These are phyloP conservation scores for Alternaria arborescens DNA, from an alignment of 2,329 filamentous ascomycete genomes.

Conservation along the genomic window DNA sequence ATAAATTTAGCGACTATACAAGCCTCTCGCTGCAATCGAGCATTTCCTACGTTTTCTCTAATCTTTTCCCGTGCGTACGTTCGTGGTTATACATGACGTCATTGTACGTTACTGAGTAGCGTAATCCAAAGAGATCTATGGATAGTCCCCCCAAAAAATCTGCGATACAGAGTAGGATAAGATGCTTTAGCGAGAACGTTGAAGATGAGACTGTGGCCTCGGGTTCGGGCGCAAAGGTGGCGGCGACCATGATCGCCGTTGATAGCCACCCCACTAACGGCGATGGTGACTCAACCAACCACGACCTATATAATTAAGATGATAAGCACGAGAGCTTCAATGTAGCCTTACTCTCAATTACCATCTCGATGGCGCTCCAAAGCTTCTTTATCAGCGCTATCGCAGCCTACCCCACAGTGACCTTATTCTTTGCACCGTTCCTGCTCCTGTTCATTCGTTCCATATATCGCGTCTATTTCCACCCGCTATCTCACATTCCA, in stretches of 20 bases:
- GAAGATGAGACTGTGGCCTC: not conserved
- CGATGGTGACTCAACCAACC: slow-evolving; percentile 23
- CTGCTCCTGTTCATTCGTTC: slow-evolving; percentile 22
- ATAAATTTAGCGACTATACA: no score
- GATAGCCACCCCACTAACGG: slow-evolving; percentile 17
- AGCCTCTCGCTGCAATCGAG: no score
- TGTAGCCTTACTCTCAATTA: not conserved
- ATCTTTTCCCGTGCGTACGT: no score
- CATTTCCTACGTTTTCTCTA: no score
- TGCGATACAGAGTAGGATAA: no score
- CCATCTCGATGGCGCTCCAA: slow-evolving; percentile 17
- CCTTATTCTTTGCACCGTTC: slow-evolving; percentile 7
- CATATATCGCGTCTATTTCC: slow-evolving; percentile 35
- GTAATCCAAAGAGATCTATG: no score
- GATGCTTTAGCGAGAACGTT: no score
- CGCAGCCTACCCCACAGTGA: slow-evolving; percentile 10
- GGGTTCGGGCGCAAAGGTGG: not conserved
- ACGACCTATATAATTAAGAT: slow-evolving; percentile 7
- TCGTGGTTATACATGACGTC: no score
- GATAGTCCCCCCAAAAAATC: no score
- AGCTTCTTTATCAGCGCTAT: slow-evolving; percentile 6
- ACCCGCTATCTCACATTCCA: slow-evolving; percentile 35
- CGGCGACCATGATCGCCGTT: slow-evolving; percentile 6
- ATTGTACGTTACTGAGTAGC: no score
- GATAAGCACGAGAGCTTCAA: not conserved